phyloP scores from a whole-genome alignment of 768 basidiomycete species.

The Tricholoma bakamatsutake region DNA sequence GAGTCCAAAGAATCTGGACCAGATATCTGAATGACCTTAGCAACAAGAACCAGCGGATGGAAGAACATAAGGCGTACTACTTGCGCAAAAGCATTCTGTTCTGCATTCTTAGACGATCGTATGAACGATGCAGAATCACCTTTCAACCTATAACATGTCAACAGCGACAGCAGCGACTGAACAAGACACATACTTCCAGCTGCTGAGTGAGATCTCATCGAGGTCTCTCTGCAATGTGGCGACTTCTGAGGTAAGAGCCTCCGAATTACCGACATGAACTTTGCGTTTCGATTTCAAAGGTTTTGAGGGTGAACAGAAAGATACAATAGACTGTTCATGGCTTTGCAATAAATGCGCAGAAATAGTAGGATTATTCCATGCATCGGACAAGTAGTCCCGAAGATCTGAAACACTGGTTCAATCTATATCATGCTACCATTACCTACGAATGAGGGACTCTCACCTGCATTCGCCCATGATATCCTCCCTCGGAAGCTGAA shows the following conservation, averaged over 20 bases:
- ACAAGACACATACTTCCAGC: constrained; percentile 51
- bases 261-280: constrained; percentile 28
- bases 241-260: constrained; percentile 41
- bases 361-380: constrained; percentile 50
- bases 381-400: constrained; percentile 33
- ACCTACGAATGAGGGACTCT: neutral
- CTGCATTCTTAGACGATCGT: constrained; percentile 57
- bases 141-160: constrained; percentile 21
- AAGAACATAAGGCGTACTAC: constrained; percentile 26
- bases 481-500: neutral
- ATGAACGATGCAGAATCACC: constrained; percentile 55
- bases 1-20: neutral
- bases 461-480: constrained; percentile 42
- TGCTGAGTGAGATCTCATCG: constrained; percentile 45
- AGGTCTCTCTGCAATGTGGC: constrained; percentile 42
- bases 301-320: constrained; percentile 26
- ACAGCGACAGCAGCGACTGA: neutral
- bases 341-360: constrained; percentile 50
- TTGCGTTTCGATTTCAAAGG: constrained; percentile 27
- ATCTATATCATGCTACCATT: neutral
- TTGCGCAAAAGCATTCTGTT: constrained; percentile 51
- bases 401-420: constrained; percentile 47
- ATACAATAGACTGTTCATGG: constrained; percentile 42
- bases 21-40: neutral
- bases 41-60: neutral